Evolutionary conservation across 345 rosid genomes (phyloP), one percentile per base, ranked within the genome.

Genomic region (Corymbia maculata): DNA sequence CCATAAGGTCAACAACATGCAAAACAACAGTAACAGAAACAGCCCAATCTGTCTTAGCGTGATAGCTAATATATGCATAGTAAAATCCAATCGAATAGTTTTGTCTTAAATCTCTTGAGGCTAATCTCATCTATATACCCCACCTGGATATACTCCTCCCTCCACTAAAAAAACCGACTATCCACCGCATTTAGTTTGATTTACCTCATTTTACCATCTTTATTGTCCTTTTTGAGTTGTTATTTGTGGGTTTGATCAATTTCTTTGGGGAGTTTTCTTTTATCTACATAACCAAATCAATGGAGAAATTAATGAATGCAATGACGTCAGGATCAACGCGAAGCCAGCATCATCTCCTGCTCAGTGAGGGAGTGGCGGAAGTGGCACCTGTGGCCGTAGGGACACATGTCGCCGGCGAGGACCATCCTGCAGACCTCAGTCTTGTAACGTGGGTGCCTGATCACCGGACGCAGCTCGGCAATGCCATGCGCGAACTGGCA

Each of bases 401-500:
- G 99, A 88, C 99, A 97, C 36, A 70, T 88, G 66, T 89, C 94
- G 32, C 98, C 97, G 4, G 94, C 91, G 26, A 97, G 90, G 87
- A 97, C 91, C 98, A 97, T 94, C 89, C 96, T 89, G 88, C 99
- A 98, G 61, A 97, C 95, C 89, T 97, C 93, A 16, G 98, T 97
- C 92, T 96, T 96, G 94, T 97, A 97, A 51, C 96, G 94, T 9
- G 99, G 99, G 90, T 97, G 99, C 89, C 99, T 93, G 64, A 98
- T 95, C 6, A 96, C 96, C 1, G 99, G 97, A 85, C 98, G 97
- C 47, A 98, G 95, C 94, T 98, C 98, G 17, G 91, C 87, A 68
- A 98, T 91, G 8, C 99, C 99, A 80, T 97, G 99, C 47, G 99
- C 99, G 80, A 97, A 98, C 87, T 95, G 98, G 90, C 98, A 98